Base-by-base conservation (phyloP, 2,329 filamentous ascomycete species). In the Xylariaceae sp. region DNA sequence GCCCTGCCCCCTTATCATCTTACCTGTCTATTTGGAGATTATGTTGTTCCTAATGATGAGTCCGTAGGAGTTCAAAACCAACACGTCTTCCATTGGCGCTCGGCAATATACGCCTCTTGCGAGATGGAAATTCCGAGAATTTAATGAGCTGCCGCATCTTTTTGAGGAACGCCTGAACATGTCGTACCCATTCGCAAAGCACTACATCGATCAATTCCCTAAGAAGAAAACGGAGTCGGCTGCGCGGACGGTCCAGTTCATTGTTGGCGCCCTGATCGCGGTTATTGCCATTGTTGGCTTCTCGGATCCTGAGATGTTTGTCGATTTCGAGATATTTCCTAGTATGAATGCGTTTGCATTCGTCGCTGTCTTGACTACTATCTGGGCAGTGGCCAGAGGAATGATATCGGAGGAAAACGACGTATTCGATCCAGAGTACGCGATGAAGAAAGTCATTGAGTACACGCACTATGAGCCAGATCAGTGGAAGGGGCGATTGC, bases 111-210 rank as follows among this genome's bases (percentile, higher is more conserved):
- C 93, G 0, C 90, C 92, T 1, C 83, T 96, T 54, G 94, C 94
- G 0, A 89, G 96, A 72, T 99, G 94, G 94, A 97, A 97, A 69
- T 97, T 99, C 64, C 88, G 94, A 52, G 93, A 97, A 72, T 99
- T 97, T 80, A 99, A 99, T 69, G 94, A 99, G 73, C 81, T 99
- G 1, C 88, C 88, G 58, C 94, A 99, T 73, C 81, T 97, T 1
- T 99, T 97, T 68, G 84, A 92, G 61, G 89, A 93, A 64, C 86
- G 94, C 17, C 80, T 93, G 48, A 92, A 96, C 65, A 95, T 97
- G 88, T 96, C 94, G 0, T 92, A 94, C 70, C 92, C 93, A 0
- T 97, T 91, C 71, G 93, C 94, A 1, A 91, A 88, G 39, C 85
- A 91, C 52, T 99, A 99, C 69, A 82, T 99, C 30, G 91, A 96